phyloP scores from a whole-genome alignment of 225 moss, liverwort and hornwort genomes.

The Climacium dendroides region DNA sequence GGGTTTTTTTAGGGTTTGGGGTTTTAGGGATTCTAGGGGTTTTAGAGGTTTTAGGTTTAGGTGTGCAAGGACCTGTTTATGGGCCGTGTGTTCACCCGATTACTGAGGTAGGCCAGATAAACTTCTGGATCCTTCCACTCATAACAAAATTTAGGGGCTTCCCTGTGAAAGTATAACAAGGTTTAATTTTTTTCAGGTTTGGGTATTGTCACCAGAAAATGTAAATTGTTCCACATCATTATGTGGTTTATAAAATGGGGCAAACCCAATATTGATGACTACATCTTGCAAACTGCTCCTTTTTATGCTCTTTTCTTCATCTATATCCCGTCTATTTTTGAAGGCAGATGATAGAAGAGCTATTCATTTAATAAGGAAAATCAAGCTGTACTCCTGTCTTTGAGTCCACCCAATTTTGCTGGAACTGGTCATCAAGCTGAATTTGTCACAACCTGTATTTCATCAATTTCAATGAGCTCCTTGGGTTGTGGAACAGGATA shows the following conservation, averaged over 20 bases:
- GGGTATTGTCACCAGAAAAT: background rate
- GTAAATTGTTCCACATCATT: background rate
- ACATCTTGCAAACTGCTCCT: background rate
- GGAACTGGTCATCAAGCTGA: background rate
- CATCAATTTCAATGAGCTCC: background rate
- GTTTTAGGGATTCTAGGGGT: too few species aligned
- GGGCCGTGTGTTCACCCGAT: background rate
- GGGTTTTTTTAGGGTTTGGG: too few species aligned
- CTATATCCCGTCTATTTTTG: background rate
- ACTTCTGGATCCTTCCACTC: background rate
- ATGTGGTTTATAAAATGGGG: background rate
- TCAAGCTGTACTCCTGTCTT: background rate
- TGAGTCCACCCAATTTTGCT: background rate
- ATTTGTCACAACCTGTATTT: background rate
- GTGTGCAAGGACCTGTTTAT: background rate
- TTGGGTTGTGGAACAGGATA: background rate
- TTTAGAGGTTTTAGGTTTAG: too few species aligned
- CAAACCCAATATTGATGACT: background rate
- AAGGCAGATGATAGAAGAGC: background rate
- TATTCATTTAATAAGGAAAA: background rate
- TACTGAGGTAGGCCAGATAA: background rate
- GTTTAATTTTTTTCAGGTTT: background rate
- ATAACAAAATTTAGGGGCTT: background rate
- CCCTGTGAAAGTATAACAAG: background rate
- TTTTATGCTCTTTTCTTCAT: background rate